Percentiles rank a stretch among this genome's conserved stretches.
Conservation (phyloP, 106 monocot genomes). For the Apostasia shenzhenica region DNA sequence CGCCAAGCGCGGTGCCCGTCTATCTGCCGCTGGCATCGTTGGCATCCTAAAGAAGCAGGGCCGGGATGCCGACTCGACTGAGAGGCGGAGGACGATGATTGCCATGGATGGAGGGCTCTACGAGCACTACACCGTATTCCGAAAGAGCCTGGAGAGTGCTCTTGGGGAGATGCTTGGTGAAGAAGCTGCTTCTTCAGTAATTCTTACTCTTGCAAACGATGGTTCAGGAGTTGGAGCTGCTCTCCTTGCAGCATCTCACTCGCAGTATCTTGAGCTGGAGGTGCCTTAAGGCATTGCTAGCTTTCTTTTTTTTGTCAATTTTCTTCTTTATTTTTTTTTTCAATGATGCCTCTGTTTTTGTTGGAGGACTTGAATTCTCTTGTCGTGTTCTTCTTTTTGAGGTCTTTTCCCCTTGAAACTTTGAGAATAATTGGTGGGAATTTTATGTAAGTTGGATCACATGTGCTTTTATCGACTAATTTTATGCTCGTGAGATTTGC, state of each 20-base stretch:
- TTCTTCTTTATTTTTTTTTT: neutral
- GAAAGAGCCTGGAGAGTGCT: slow-evolving; percentile 45
- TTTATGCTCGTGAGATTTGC: too few relatives aligned
- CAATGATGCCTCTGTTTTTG: too few relatives aligned
- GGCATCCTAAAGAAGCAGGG: slow-evolving; percentile 87
- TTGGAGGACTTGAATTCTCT: too few relatives aligned
- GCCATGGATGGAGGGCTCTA: slow-evolving; percentile 95
- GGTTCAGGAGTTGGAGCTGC: slow-evolving; percentile 90
- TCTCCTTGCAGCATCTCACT: slow-evolving; percentile 79
- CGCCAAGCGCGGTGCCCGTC: slow-evolving; percentile 63
- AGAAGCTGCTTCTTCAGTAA: slow-evolving; percentile 37
- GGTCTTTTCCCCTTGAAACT: too few relatives aligned
- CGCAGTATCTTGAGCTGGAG: slow-evolving; percentile 50
- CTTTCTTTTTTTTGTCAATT: neutral
- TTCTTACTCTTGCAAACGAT: slow-evolving; percentile 65
- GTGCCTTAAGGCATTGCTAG: slow-evolving; percentile 11
- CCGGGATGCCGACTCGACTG: slow-evolving; percentile 19
- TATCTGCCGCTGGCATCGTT: slow-evolving; percentile 78
- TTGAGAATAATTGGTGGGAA: too few relatives aligned
- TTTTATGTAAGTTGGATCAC: too few relatives aligned
- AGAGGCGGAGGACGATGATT: slow-evolving; percentile 48
- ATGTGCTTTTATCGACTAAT: too few relatives aligned
- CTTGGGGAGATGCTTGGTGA: slow-evolving; percentile 75
- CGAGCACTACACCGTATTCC: slow-evolving; percentile 80
- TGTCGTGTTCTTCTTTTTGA: too few relatives aligned